Evolutionary conservation across 306 rosid genomes (phyloP), one percentile per base, ranked within the genome.

Genomic region (Fragaria vesca): DNA sequence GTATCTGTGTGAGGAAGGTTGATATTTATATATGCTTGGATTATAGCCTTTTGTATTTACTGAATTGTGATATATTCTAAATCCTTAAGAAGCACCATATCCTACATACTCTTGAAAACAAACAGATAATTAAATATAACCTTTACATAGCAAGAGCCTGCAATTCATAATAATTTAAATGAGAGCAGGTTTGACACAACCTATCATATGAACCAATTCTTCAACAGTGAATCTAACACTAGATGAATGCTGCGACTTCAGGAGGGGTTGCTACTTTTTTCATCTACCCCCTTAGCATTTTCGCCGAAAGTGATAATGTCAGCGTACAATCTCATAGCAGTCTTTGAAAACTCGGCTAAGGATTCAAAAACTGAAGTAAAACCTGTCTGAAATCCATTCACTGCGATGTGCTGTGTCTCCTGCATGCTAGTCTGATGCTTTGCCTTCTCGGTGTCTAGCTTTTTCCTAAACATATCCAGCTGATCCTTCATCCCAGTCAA

Each of bases 321-420:
- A 76, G 79, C 78, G 69, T 89, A 91, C 85, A 91, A 79, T 80
- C 86, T 82, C 15, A 73, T 79, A 3, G 92, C 85, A 72, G 88
- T 93, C 75, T 80, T 85, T 24, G 88, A 87, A 78, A 91, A 91
- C 78, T 91, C 92, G 0, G 86, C 61, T 16, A 89, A 61, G 66
- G 97, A 91, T 81, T 85, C 89, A 75, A 91, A 88, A 8, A 91
- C 87, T 11, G 62, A 78, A 74, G 86, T 86, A 72, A 91, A 89
- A 8, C 93, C 97, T 4, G 67, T 81, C 77, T 85, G 92, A 84
- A 91, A 77, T 83, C 93, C 90, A 18, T 81, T 76, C 24, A 89
- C 74, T 43, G 90, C 81, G 17, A 83, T 86, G 79, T 83, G 72
- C n/a, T 84, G 88, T 6, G 93, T 89, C 72, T 89, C 92, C 79